Percentiles rank a stretch among this genome's conserved stretches.
These are phyloP conservation scores for Polymyxa betae DNA, from an alignment of 208 protist species.

Conservation along the genomic window DNA sequence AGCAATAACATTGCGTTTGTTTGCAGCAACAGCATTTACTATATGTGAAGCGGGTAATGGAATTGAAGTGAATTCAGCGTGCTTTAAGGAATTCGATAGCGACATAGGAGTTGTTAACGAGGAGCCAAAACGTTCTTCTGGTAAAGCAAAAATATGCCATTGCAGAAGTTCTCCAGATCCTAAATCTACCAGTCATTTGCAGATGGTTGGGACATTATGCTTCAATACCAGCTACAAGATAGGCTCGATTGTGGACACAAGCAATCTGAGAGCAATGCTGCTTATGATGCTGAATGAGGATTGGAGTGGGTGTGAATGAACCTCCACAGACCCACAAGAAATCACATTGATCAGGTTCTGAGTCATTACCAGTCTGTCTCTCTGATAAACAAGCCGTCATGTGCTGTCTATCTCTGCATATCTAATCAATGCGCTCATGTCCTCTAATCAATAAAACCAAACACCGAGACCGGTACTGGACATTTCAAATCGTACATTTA, in stretches of 20 bases:
- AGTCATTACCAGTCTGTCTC: too few species aligned
- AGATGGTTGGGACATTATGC: not conserved
- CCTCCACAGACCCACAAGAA: constrained; percentile 45
- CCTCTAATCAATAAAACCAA: too few species aligned
- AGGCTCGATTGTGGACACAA: constrained; percentile 1
- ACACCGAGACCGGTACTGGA: too few species aligned
- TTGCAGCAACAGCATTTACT: not conserved
- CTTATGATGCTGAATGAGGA: not conserved
- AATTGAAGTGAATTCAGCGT: not conserved
- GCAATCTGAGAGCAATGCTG: not conserved
- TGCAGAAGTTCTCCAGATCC: constrained; percentile 5
- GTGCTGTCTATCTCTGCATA: too few species aligned
- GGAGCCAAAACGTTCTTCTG: not conserved
- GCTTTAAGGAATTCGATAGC: not conserved
- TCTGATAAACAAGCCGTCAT: too few species aligned
- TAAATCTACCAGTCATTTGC: not conserved
- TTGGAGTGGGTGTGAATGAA: not conserved
- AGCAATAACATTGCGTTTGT: constrained; percentile 29
- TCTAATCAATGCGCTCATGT: too few species aligned
- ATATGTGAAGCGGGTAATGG: not conserved
- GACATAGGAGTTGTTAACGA: not conserved
- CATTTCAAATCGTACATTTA: too few species aligned
- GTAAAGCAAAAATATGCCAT: constrained; percentile 33
- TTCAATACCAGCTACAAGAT: not conserved
- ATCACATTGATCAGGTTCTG: too few species aligned